Conservation (phyloP, 352 stramenopile species). For the Albugo candida region DNA sequence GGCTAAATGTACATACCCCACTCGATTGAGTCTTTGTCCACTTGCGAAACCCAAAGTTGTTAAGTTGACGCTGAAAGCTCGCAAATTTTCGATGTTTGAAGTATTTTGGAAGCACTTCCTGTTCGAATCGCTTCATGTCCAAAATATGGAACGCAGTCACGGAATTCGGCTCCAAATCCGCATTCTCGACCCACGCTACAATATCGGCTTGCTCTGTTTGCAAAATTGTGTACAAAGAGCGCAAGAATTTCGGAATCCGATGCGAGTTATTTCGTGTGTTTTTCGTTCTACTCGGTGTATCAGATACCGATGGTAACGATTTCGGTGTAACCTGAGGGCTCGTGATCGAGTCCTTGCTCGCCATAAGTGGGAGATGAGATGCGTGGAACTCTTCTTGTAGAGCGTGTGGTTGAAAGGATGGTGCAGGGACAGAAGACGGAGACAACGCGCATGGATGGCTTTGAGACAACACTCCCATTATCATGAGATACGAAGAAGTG, state of each 20-base stretch:
- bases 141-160: constrained; percentile 66
- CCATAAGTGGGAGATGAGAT: too few relatives aligned
- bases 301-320: too few relatives aligned
- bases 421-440: too few relatives aligned
- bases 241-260: constrained; percentile 55
- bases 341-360: too few relatives aligned
- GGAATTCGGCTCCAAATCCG: constrained; percentile 27
- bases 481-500: too few relatives aligned
- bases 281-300: too few relatives aligned
- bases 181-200: constrained; percentile 54
- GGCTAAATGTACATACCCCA: constrained; percentile 57
- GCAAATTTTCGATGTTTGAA: constrained; percentile 88
- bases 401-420: too few relatives aligned
- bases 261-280: too few relatives aligned
- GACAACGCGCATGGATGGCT: too few relatives aligned
- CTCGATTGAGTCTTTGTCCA: constrained; percentile 65
- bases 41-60: constrained; percentile 85
- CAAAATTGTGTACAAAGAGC: constrained; percentile 61
- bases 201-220: constrained; percentile 46
- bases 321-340: too few relatives aligned
- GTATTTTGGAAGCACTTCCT: constrained; percentile 79
- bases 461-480: too few relatives aligned
- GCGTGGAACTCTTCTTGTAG: too few relatives aligned
- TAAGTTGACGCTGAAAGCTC: constrained; percentile 83
- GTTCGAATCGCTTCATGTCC: constrained; percentile 59